These are phyloP conservation scores for Talaromyces sp. DNA, from an alignment of 2,329 filamentous ascomycete genomes.

Conservation along the genomic window DNA sequence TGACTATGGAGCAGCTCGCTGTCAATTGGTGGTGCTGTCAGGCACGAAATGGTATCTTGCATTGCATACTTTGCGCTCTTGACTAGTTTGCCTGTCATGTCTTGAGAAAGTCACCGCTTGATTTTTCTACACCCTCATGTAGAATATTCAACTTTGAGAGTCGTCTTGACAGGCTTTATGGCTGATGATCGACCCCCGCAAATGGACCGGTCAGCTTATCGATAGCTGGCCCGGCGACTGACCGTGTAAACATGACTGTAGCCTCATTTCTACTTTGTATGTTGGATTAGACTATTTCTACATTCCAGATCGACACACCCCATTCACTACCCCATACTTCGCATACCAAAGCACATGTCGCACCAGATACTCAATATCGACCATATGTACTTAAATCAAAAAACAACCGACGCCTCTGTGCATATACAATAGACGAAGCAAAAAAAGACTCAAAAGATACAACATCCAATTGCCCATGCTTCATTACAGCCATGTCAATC, in stretches of 20 bases:
- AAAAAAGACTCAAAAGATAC: background rate
- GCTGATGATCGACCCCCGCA: background rate
- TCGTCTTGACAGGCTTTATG: background rate
- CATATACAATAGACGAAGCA: background rate
- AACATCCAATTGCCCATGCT: background rate
- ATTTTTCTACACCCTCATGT: background rate
- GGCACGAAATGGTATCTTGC: background rate
- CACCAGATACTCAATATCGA: background rate
- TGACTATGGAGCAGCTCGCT: background rate
- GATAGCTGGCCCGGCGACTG: conserved; percentile 19
- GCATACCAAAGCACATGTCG: background rate
- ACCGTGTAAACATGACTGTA: conserved; percentile 7
- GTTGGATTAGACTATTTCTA: background rate
- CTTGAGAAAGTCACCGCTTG: no score
- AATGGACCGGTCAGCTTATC: conserved; percentile 11
- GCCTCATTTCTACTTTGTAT: background rate
- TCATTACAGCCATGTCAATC: background rate
- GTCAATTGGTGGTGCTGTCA: background rate
- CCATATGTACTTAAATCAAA: background rate
- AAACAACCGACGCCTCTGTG: background rate
- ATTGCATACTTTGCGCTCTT: background rate
- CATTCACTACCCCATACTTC: background rate
- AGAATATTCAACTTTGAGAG: background rate
- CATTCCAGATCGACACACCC: background rate
- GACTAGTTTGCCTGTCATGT: background rate